Conservation (phyloP, 164 flowering plant species). For the Euptelea pleiosperma region DNA sequence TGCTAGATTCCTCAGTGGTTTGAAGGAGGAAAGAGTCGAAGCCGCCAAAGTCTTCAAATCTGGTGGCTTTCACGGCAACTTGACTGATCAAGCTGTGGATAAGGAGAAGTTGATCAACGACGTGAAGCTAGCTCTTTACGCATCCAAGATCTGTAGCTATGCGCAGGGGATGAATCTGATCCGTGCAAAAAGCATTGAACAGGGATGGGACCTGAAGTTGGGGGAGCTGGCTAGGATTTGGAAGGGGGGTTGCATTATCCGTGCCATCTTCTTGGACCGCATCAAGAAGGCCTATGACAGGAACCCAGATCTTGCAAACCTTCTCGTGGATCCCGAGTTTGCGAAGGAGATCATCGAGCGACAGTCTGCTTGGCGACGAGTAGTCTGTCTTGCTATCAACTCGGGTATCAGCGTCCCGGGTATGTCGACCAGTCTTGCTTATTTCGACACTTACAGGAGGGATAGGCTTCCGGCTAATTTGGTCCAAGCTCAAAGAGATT, state of each 20-base stretch:
- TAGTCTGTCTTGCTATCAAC: constrained; percentile 61
- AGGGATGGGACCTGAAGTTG: constrained; percentile 63
- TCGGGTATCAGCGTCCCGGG: constrained; percentile 71
- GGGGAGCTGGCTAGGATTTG: constrained; percentile 79
- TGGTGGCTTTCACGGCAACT: constrained; percentile 48
- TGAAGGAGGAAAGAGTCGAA: constrained; percentile 64
- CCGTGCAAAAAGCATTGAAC: constrained; percentile 72
- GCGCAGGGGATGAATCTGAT: constrained; percentile 81
- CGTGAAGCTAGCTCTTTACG: constrained; percentile 73
- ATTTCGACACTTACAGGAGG: constrained; percentile 68
- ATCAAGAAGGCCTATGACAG: constrained; percentile 74
- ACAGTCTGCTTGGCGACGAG: constrained; percentile 70
- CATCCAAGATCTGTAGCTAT: constrained; percentile 74
- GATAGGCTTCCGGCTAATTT: constrained; percentile 65
- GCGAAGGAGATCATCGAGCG: constrained; percentile 63
- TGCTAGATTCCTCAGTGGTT: constrained; percentile 62
- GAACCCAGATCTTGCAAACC: constrained; percentile 60
- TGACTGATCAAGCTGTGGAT: constrained; percentile 43
- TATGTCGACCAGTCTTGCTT: constrained; percentile 73
- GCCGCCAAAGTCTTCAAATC: constrained; percentile 58
- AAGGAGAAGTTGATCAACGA: constrained; percentile 60
- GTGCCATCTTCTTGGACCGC: constrained; percentile 67
- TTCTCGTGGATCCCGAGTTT: constrained; percentile 73
- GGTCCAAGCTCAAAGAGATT: constrained; percentile 76
- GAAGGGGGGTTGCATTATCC: constrained; percentile 81